These are phyloP conservation scores for Podila epigama DNA, from an alignment of 192 early-diverging fungal species.

Conservation along the genomic window DNA sequence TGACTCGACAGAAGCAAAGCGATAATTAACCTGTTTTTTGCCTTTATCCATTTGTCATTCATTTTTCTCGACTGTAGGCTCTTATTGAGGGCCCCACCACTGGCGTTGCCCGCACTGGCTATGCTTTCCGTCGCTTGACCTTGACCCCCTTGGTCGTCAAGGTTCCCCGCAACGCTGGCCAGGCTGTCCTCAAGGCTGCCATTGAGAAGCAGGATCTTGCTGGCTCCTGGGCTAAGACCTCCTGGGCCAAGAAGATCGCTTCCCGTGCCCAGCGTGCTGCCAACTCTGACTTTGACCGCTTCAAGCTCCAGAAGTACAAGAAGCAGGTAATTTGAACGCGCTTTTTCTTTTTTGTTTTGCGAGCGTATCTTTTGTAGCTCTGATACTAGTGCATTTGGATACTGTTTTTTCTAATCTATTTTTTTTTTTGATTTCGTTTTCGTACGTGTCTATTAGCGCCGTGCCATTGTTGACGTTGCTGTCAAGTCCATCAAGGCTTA, in stretches of 20 bases:
- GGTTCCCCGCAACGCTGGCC: conserved; percentile 82
- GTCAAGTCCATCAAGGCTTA: conserved; percentile 50
- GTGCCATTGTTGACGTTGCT: conserved; percentile 50
- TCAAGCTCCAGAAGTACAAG: conserved; percentile 95
- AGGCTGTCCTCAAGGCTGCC: conserved; percentile 77
- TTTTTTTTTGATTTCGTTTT: background rate
- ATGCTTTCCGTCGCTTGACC: conserved; percentile 89
- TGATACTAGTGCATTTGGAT: background rate
- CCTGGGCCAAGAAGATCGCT: conserved; percentile 97
- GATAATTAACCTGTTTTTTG: no score
- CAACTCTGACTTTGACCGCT: conserved; percentile 96
- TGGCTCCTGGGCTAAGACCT: conserved; percentile 85
- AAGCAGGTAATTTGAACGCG: conserved; percentile 73
- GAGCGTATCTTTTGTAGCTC: background rate
- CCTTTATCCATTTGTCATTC: no score
- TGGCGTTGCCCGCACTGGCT: conserved; percentile 85
- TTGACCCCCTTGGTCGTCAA: conserved; percentile 91
- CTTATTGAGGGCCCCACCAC: conserved; percentile 98
- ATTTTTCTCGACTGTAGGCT: conserved; percentile 56
- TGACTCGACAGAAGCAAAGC: background rate
- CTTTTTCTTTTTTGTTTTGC: background rate
- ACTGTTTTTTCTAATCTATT: background rate
- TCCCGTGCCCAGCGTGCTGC: conserved; percentile 77
- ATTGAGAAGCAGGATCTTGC: conserved; percentile 86
- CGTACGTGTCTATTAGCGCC: conserved; percentile 14